Evolutionary conservation across 1,284 basidiomycete species (phyloP).

Genomic region (Marasmius fiardii): DNA sequence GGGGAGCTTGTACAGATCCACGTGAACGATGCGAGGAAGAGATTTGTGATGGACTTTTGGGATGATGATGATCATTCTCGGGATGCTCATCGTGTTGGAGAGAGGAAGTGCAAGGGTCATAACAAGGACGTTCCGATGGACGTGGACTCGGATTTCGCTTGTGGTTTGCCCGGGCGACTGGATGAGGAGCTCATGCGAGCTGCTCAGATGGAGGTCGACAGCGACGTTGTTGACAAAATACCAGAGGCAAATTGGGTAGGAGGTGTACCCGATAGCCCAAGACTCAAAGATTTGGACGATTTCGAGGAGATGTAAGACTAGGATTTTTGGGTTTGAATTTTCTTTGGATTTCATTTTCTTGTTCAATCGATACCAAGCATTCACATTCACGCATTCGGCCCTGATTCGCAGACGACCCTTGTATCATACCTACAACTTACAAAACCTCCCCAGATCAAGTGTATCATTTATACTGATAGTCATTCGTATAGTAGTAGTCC

Average conservation of each 20-base stretch:
- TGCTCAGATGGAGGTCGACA: neutral
- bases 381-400: neutral
- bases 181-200: neutral
- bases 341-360: neutral
- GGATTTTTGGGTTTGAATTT: neutral
- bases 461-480: too few relatives aligned
- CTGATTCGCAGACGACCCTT: too few relatives aligned
- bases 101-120: neutral
- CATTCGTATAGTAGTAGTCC: too few relatives aligned
- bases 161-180: neutral
- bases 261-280: neutral
- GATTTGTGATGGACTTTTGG: neutral
- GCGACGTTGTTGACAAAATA: neutral
- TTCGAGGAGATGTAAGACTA: neutral
- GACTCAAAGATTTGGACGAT: neutral
- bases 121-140: constrained; percentile 1
- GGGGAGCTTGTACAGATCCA: neutral
- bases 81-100: neutral
- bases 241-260: neutral
- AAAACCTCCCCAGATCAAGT: too few relatives aligned
- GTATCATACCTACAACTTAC: neutral
- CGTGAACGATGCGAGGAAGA: neutral
- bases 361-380: neutral
- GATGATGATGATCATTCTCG: neutral
- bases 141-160: neutral